A percentile compares a stretch with the other conserved stretches of the same genome.
Evolutionary conservation across 257 asterid species (phyloP).

Genomic region (Rauvolfia tetraphylla): DNA sequence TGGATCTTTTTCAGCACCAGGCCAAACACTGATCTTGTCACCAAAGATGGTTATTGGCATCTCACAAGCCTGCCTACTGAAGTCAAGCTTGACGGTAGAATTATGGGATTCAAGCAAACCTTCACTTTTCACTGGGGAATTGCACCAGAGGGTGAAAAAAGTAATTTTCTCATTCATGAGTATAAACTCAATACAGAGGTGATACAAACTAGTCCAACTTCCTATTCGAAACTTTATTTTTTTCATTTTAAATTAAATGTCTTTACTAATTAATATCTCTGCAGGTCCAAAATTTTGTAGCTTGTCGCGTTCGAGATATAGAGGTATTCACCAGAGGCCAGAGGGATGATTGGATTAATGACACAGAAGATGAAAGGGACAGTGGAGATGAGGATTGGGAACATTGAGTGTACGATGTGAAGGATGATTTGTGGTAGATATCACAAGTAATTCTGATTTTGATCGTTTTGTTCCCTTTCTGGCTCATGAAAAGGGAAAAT

Average conservation of each 20-base stretch:
- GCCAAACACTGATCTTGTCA: not conserved
- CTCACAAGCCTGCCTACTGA: not conserved
- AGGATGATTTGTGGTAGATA: too few species aligned
- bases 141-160: not conserved
- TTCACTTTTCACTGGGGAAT: not conserved
- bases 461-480: too few species aligned
- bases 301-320: not conserved
- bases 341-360: not conserved
- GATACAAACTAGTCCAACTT: too few species aligned
- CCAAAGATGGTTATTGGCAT: constrained; percentile 17
- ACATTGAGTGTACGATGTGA: too few species aligned
- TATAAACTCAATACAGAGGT: constrained; percentile 11
- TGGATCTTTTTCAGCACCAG: constrained; percentile 19
- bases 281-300: not conserved
- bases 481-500: too few species aligned
- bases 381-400: too few species aligned
- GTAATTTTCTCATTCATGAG: constrained; percentile 3
- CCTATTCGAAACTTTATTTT: not conserved
- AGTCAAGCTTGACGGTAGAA: not conserved
- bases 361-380: too few species aligned
- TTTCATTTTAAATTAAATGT: not conserved
- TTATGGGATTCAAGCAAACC: constrained; percentile 5
- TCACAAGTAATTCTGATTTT: too few species aligned
- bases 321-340: not conserved
- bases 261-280: too few species aligned